Evolutionary conservation across 2,329 filamentous ascomycete species (phyloP).

Genomic region (Arthrinium phaeospermum): DNA sequence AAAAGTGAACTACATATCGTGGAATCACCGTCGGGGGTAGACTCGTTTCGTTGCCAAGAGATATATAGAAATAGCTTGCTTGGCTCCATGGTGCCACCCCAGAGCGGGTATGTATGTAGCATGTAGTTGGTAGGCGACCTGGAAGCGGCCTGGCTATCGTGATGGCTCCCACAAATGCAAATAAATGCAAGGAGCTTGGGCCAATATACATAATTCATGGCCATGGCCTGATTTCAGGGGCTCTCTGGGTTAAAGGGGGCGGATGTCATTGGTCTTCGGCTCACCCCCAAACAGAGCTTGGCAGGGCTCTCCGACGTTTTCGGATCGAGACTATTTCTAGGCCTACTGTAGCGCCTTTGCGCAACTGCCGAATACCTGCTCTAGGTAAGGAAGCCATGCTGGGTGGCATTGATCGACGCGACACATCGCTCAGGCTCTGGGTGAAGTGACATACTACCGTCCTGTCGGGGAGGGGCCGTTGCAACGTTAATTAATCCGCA

Average conservation of each 20-base stretch:
- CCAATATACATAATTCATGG: neutral
- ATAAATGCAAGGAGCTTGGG: neutral
- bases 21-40: neutral
- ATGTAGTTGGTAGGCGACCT: too few relatives aligned
- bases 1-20: neutral
- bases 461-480: slow-evolving; percentile 3
- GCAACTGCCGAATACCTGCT: slow-evolving; percentile 4
- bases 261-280: slow-evolving; percentile 2
- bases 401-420: slow-evolving; percentile 5
- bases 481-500: slow-evolving; percentile 9
- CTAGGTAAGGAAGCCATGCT: slow-evolving; percentile 5
- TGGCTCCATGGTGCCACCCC: neutral
- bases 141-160: neutral
- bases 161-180: neutral
- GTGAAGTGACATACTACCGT: neutral
- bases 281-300: slow-evolving; percentile 15
- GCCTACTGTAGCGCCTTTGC: neutral
- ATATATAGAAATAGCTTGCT: slow-evolving; percentile 9
- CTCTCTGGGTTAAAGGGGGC: neutral
- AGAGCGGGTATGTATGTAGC: neutral
- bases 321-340: slow-evolving; percentile 18
- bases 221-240: slow-evolving; percentile 5
- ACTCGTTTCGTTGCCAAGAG: slow-evolving; percentile 1
- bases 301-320: slow-evolving; percentile 20
- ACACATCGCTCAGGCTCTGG: neutral